Conservation (phyloP, 305 asterid genomes). For the Petunia hybrid region DNA sequence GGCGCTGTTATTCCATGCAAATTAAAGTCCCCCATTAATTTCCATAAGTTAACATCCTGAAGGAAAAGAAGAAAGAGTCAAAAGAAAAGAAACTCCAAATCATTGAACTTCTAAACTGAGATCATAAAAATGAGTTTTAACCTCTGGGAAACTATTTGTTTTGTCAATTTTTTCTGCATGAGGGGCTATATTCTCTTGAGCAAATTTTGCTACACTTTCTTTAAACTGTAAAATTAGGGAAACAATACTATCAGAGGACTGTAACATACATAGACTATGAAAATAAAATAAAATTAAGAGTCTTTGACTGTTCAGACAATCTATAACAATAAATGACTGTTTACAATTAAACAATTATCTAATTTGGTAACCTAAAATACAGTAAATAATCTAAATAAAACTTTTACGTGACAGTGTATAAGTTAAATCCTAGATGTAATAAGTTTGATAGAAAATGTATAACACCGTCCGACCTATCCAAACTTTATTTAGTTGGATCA, state of each 20-base stretch:
- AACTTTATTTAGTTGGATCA: no score
- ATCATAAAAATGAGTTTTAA: constrained; percentile 34
- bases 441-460: no score
- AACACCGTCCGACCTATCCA: no score
- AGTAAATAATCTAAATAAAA: no score
- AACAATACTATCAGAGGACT: not conserved
- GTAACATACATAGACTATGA: not conserved
- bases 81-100: not conserved
- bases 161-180: constrained; percentile 82
- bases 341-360: no score
- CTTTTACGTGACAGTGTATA: no score
- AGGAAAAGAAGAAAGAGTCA: not conserved
- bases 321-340: no score
- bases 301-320: not conserved
- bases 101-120: constrained; percentile 26
- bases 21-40: constrained; percentile 92
- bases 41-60: constrained; percentile 94
- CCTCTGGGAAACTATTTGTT: constrained; percentile 89
- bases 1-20: constrained; percentile 97
- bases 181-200: constrained; percentile 92
- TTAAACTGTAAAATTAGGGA: constrained; percentile 65
- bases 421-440: no score
- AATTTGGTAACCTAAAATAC: no score
- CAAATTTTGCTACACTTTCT: constrained; percentile 92
- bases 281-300: not conserved